Evolutionary conservation across 768 basidiomycete species (phyloP).

Genomic region (Russula virescens): DNA sequence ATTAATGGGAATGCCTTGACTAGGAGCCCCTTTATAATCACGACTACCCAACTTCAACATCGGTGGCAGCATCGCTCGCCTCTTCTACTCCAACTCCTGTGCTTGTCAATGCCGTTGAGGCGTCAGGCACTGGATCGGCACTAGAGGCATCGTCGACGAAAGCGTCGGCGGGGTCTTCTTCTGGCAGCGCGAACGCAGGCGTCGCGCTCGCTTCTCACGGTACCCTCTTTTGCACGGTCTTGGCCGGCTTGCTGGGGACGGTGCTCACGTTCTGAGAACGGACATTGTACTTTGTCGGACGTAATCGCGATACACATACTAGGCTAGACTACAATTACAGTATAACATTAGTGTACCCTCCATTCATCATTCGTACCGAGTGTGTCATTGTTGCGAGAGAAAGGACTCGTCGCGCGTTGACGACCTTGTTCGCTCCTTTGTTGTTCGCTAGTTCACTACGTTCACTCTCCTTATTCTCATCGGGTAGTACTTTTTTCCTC

Average conservation of each 20-base stretch:
- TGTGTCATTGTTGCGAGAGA: not conserved
- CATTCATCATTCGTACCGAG: too few relatives aligned
- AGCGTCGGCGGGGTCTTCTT: not conserved
- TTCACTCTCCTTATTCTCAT: too few relatives aligned
- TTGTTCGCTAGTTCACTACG: too few relatives aligned
- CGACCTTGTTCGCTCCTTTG: too few relatives aligned
- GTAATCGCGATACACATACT: not conserved
- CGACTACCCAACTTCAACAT: not conserved
- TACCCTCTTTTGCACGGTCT: not conserved
- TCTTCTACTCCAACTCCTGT: not conserved
- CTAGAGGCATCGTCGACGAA: not conserved
- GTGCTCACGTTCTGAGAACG: not conserved
- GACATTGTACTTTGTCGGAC: not conserved
- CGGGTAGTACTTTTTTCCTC: too few relatives aligned
- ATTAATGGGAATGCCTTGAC: not conserved
- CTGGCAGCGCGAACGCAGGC: constrained; percentile 6
- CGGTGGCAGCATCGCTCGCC: not conserved
- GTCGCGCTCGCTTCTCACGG: not conserved
- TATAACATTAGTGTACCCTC: too few relatives aligned
- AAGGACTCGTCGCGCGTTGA: too few relatives aligned
- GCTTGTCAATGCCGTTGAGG: not conserved
- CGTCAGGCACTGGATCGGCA: not conserved
- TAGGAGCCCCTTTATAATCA: not conserved
- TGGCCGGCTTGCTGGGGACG: not conserved
- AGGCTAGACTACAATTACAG: not conserved